Evolutionary conservation across 805 yeast genomes (phyloP), one percentile per base, ranked within the genome.

Genomic region (Kluyveromyces siamensis): DNA sequence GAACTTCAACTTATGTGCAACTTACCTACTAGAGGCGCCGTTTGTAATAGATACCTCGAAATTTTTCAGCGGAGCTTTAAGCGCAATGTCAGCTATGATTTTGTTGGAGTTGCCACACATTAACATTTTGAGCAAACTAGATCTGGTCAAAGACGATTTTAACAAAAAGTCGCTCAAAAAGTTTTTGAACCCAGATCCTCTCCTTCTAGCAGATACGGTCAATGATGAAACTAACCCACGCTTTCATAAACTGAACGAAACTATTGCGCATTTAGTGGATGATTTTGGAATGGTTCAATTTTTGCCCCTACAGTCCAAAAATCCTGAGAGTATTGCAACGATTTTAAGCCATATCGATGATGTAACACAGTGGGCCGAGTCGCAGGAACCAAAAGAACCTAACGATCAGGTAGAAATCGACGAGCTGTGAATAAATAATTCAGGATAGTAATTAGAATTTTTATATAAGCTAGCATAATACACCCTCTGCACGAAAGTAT

Each of bases 221-320:
- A 75, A 75, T 47, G 71, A 72, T 44, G 72, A 70, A 40, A 69
- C 77, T 45, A 80, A 80, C 56, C 81, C 83, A 41, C 83, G 76
- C 59, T 91, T 81, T 60, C 76, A 81, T 37, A 79, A 73, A 52
- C 74, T 93, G 51, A 91, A 88, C 63, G 77, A 77, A 56, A 77
- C 90, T 14, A 89, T 93, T 56, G 96, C 97, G 0, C 81, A 84
- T 53, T 72, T 93, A 55, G 95, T 90, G 36, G 98, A 93, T 62
- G 99, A 93, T 60, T 93, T 93, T 65, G 99, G 99, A 7, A 93
- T 93, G 99, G 97, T 93, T 2, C 97, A 93, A 63, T 93, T 89
- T 61, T 70, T 93, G 55, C 98, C 99, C 0, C 73, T 93, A 53
- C 95, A 89, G 61, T 80, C 87, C 9, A 84, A 81, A 42, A 77